A percentile compares a stretch with the other conserved stretches of the same genome.
Conservation (phyloP, 306 rosid species). For the Vicia sativa region DNA sequence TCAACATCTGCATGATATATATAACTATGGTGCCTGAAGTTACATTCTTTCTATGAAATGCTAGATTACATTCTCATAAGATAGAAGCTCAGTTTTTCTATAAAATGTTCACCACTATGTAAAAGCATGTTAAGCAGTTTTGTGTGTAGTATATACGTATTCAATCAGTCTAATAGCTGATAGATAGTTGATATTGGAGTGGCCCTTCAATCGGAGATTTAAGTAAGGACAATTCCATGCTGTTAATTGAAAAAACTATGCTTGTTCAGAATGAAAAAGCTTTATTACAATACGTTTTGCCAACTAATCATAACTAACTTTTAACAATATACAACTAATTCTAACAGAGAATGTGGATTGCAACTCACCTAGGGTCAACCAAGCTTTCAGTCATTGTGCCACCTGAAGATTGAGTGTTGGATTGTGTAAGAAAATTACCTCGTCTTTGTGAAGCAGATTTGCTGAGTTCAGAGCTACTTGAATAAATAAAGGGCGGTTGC, state of each 20-base stretch:
- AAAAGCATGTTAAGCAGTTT: too few relatives aligned
- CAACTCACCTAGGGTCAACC: conserved; percentile 29
- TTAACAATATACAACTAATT: too few relatives aligned
- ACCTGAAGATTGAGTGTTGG: conserved; percentile 37
- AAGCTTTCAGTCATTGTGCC: conserved; percentile 36
- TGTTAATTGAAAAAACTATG: conserved; percentile 6
- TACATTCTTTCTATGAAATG: neutral
- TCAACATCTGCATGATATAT: too few relatives aligned
- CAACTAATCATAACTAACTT: too few relatives aligned
- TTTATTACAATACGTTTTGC: neutral
- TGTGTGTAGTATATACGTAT: too few relatives aligned
- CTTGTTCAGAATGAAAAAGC: conserved; percentile 9
- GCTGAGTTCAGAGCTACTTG: conserved; percentile 36
- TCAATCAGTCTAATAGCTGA: neutral
- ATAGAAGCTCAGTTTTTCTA: neutral
- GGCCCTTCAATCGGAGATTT: conserved; percentile 3
- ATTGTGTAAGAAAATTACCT: conserved; percentile 14
- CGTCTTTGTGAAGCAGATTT: conserved; percentile 8
- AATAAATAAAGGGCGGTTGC: conserved; percentile 40
- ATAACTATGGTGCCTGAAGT: neutral
- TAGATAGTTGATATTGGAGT: conserved; percentile 13
- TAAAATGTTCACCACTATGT: neutral
- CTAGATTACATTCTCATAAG: neutral
- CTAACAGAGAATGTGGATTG: neutral
- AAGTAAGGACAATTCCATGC: conserved; percentile 4